Percentiles rank a stretch among this genome's conserved stretches.
Evolutionary conservation across 2,329 filamentous ascomycete genomes (phyloP).

Genomic region (Fonsecaea nubica): DNA sequence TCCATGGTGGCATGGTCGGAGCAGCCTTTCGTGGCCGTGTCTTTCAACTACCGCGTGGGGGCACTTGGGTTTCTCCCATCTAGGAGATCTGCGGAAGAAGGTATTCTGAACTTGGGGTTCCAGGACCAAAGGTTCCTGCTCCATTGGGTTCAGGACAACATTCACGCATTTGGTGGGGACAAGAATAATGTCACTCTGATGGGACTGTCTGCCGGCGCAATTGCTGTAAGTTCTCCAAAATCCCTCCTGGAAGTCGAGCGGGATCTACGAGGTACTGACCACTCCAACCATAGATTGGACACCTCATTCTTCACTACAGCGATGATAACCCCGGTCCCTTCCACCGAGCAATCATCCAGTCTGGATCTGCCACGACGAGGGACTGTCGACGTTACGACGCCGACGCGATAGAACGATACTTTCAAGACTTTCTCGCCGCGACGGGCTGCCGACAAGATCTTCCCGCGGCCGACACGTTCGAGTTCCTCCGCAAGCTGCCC

Average conservation of each 20-base stretch:
- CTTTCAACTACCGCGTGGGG: conserved; percentile 43
- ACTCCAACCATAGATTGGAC: not conserved
- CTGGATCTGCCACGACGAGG: conserved; percentile 56
- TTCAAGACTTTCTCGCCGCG: conserved; percentile 55
- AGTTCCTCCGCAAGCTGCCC: conserved; percentile 51
- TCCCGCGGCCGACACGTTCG: conserved; percentile 40
- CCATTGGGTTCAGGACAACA: conserved; percentile 67
- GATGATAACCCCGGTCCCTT: conserved; percentile 36
- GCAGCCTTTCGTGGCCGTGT: conserved; percentile 41
- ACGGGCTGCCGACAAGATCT: conserved; percentile 44
- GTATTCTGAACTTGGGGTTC: conserved; percentile 54
- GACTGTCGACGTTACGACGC: conserved; percentile 50
- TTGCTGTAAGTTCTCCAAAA: too few species aligned
- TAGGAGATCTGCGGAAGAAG: conserved; percentile 31
- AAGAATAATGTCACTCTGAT: conserved; percentile 61
- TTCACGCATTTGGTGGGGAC: conserved; percentile 67
- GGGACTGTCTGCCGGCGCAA: conserved; percentile 30
- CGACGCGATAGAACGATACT: conserved; percentile 53
- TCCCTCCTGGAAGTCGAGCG: too few species aligned
- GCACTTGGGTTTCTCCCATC: conserved; percentile 46
- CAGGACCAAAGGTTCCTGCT: conserved; percentile 66
- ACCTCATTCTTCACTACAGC: not conserved
- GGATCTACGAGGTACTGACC: not conserved
- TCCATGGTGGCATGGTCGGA: conserved; percentile 2
- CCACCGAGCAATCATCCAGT: conserved; percentile 55